Base-by-base conservation (phyloP, 768 basidiomycete species). In the Postia placenta region DNA sequence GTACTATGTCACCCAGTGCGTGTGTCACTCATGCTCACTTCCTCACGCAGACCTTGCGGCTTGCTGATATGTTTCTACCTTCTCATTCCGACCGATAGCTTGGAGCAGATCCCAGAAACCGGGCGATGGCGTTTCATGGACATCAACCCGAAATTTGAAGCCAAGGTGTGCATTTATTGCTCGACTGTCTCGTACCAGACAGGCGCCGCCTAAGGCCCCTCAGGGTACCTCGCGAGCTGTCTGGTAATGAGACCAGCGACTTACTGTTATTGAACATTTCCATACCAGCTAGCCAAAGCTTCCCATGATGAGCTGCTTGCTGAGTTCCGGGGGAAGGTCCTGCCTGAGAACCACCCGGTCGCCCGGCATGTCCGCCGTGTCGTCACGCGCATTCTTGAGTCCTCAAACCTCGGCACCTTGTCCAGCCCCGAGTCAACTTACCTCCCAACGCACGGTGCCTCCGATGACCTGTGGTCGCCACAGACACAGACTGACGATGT, bases 91-190 rank as follows among this genome's bases (percentile, higher is more conserved):
- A n/a, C n/a, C n/a, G n/a, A n/a, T 53, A 93, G 91, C 59, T 72
- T 94, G 23, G 93, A 97, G 62, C 75, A 79, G 60, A 87, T 92
- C 0, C 82, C 87, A 2, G 85, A 93, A 61, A 94, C 91, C 0
- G 91, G 92, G 0, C 70, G 94, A 48, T 85, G 85, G 78, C 68
- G 94, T 19, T 96, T 94, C 63, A 95, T 97, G 79, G 85, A 88
- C 60, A 74, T 84, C 2, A 75, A 75, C 36, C 74, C 74, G 0
- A 70, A 71, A 45, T 67, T 64, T 23, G 89, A 93, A 67, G 69
- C 75, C 6, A 61, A 68, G 59, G 81, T 83, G 52, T 48, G 73
- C 58, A 11, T 35, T 11, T 20, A 1, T 33, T 33, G 15, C 7
- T 7, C 15, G 9, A 7, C 30, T 15, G 9, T 33, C 30, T 15